These are phyloP conservation scores for Ceratopteris richardii DNA, from an alignment of 75 land plant species.

Conservation along the genomic window DNA sequence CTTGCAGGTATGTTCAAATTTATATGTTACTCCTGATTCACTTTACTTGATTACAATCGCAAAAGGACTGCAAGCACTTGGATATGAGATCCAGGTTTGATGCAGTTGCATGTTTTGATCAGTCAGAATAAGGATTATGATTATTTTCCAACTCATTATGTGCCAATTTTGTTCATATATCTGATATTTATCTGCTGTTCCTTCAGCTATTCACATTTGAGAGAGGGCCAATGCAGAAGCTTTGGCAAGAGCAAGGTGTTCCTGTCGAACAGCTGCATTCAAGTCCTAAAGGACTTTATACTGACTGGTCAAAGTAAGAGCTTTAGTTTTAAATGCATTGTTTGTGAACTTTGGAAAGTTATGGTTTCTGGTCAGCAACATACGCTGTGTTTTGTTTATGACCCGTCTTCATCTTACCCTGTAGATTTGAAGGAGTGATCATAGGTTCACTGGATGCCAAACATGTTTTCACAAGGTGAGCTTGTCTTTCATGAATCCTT, in stretches of 20 bases:
- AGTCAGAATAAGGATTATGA: no score
- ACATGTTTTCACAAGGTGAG: conserved; percentile 49
- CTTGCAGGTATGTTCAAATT: not conserved
- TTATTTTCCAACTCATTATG: not conserved
- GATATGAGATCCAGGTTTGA: conserved; percentile 62
- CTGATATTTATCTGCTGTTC: not conserved
- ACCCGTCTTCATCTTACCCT: no score
- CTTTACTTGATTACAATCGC: conserved; percentile 60
- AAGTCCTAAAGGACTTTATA: conserved; percentile 3
- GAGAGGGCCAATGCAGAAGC: conserved; percentile 18
- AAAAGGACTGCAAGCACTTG: conserved; percentile 50
- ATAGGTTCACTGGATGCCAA: conserved; percentile 50
- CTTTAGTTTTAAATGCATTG: not conserved
- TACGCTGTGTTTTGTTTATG: no score
- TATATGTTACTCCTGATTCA: conserved; percentile 11
- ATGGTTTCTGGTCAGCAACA: no score
- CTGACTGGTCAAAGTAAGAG: conserved; percentile 90
- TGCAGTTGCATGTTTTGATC: not conserved
- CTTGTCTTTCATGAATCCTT: no score
- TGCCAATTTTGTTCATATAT: conserved; percentile 14
- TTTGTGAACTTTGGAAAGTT: not conserved
- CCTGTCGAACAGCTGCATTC: conserved; percentile 9
- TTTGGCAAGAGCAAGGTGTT: conserved; percentile 23
- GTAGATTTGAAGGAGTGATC: conserved; percentile 84
- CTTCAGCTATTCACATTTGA: conserved; percentile 13